phyloP scores from a whole-genome alignment of 2,329 filamentous ascomycete species.

The Hymenoscyphus linearis region DNA sequence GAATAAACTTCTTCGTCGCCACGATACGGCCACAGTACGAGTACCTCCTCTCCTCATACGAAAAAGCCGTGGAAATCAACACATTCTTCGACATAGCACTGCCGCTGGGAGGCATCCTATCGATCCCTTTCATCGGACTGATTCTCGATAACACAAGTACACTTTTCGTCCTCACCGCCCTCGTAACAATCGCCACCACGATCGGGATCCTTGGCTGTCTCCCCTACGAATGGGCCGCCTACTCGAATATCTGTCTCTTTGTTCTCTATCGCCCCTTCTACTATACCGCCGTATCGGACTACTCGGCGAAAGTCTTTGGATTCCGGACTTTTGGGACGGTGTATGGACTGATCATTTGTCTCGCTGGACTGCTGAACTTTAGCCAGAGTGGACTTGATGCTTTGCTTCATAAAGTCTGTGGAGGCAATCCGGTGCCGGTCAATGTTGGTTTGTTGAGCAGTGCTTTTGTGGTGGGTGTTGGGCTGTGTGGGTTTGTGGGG shows the following conservation, averaged over 20 bases:
- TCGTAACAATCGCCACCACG: constrained; percentile 65
- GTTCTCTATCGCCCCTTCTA: constrained; percentile 84
- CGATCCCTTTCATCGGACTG: constrained; percentile 78
- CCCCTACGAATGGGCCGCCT: constrained; percentile 65
- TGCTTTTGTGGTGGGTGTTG: constrained; percentile 58
- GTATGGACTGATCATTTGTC: constrained; percentile 85
- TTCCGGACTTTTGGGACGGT: constrained; percentile 90
- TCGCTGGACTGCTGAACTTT: constrained; percentile 80
- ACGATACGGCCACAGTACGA: constrained; percentile 80
- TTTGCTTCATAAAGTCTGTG: constrained; percentile 67
- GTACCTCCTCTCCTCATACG: constrained; percentile 60
- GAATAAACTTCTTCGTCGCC: constrained; percentile 91
- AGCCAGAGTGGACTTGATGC: constrained; percentile 75
- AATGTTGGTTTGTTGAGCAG: constrained; percentile 62
- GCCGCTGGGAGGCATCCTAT: constrained; percentile 75
- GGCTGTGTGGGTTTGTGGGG: constrained; percentile 62
- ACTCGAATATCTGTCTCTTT: constrained; percentile 72
- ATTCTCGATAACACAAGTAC: constrained; percentile 75
- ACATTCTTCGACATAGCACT: constrained; percentile 82
- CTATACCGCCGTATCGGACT: constrained; percentile 87
- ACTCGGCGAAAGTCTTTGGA: constrained; percentile 85
- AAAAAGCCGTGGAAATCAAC: constrained; percentile 65
- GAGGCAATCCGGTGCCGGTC: constrained; percentile 69
- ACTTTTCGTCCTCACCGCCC: constrained; percentile 59
- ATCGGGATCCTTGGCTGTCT: constrained; percentile 76